Evolutionary conservation across 148 eudicot species (phyloP), one percentile per base, ranked within the genome.

Genomic region (Camellia japonica): DNA sequence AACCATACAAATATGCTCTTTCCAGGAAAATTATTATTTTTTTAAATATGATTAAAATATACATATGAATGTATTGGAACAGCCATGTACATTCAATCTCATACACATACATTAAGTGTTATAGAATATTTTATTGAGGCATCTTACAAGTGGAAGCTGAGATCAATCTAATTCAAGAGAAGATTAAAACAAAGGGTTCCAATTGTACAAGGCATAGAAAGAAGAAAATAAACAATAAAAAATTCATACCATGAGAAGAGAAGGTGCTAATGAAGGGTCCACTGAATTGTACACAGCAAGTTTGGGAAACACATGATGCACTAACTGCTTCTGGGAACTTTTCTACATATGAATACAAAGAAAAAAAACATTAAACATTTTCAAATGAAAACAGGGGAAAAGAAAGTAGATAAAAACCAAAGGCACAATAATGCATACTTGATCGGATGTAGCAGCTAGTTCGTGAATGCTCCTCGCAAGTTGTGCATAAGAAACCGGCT

Each of bases 231-330:
- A 30, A 30, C 38, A 30, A 30, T 52, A 71, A 62, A 10, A 76
- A n/a, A 64, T 74, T 60, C 84, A 74, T 90, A 96, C 99, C 99
- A 96, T 96, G 60, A 96, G 92, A 85, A 96, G 98, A 66, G 99
- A 96, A 46, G 99, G 99, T 41, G 99, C 99, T 86, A 96, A 74
- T 43, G 99, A 93, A 69, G 99, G 99, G 75, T 96, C 99, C 71
- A 96, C 99, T 43, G 99, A 96, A 85, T 96, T 96, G 89, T 96
- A 96, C 41, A 96, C 98, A n/a, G 99, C 99, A 80, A 96, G 99
- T 84, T 93, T 96, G n/a, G 99, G 99, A 82, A 96, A 96, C 44
- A 96, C 98, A 79, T 96, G 91, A 85, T 93, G 94, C 74, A 96
- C 91, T 84, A 96, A 86, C 76, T 92, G 95, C 87, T 87, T 88